Conservation (phyloP, 2,329 filamentous ascomycete genomes). For the Penicillium sp. region DNA sequence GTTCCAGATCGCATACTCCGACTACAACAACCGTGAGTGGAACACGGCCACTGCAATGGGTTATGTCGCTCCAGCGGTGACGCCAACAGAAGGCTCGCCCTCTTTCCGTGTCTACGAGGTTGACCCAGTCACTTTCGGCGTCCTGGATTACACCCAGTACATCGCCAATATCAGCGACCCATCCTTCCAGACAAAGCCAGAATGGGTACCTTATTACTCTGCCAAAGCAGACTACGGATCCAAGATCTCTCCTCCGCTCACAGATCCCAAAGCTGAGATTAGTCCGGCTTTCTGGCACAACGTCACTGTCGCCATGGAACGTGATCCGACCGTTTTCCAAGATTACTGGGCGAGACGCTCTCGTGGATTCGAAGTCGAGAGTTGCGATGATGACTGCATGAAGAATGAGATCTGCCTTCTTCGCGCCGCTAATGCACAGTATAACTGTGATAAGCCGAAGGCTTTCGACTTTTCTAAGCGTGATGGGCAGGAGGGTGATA, state of each 20-base stretch:
- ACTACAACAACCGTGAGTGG: conserved; percentile 39
- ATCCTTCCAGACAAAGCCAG: conserved; percentile 40
- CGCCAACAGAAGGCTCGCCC: conserved; percentile 49
- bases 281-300: conserved; percentile 54
- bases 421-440: conserved; percentile 45
- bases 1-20: conserved; percentile 48
- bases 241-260: conserved; percentile 37
- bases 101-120: conserved; percentile 53
- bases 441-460: conserved; percentile 42
- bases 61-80: conserved; percentile 49
- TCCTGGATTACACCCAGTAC: conserved; percentile 49
- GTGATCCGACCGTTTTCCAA: conserved; percentile 39
- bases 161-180: conserved; percentile 45
- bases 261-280: conserved; percentile 38
- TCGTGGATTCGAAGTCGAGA: conserved; percentile 38
- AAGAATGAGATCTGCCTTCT: conserved; percentile 45
- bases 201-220: conserved; percentile 51
- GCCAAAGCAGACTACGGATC: conserved; percentile 48
- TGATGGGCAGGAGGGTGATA: conserved; percentile 2
- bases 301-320: conserved; percentile 44
- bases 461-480: conserved; percentile 30
- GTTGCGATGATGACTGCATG: conserved; percentile 40
- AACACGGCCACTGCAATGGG: conserved; percentile 44
- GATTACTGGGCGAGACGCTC: conserved; percentile 43
- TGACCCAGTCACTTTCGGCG: conserved; percentile 49